phyloP scores from a whole-genome alignment of 352 stramenopile genomes.

The Phytophthora hybrid region DNA sequence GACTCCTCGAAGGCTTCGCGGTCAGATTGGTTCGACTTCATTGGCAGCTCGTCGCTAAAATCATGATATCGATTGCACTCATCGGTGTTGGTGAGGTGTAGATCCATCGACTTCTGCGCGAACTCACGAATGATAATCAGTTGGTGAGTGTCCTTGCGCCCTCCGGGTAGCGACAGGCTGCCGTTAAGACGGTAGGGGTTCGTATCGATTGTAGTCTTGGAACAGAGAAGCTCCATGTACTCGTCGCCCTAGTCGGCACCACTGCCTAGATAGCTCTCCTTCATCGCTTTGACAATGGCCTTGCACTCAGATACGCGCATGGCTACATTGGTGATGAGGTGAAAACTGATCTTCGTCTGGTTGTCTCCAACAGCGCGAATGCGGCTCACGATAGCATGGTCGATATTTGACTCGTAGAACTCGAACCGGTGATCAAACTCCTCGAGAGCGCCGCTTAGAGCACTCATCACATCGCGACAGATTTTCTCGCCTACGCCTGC shows the following conservation, averaged over 20 bases:
- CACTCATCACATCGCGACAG: background rate
- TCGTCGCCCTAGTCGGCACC: background rate
- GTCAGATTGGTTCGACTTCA: too few species aligned
- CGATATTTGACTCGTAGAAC: background rate
- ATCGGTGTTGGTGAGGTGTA: too few species aligned
- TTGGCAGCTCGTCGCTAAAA: too few species aligned
- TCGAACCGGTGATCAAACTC: background rate
- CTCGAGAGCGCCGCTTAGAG: too few species aligned
- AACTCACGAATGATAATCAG: too few species aligned
- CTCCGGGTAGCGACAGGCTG: too few species aligned
- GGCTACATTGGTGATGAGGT: conserved; percentile 8
- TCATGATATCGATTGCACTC: too few species aligned
- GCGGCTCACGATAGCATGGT: background rate
- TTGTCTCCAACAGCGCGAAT: background rate
- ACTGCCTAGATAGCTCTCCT: background rate
- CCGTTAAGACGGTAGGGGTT: too few species aligned
- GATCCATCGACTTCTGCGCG: too few species aligned
- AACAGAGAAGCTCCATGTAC: background rate
- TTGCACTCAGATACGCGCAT: background rate
- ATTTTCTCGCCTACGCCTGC: background rate
- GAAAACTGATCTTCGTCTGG: conserved; percentile 16
- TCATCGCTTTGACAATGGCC: background rate
- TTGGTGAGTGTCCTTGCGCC: too few species aligned
- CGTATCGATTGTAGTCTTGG: background rate
- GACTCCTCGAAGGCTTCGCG: too few species aligned